phyloP scores from a whole-genome alignment of 2,329 filamentous ascomycete species.

The Fusarium sp. region DNA sequence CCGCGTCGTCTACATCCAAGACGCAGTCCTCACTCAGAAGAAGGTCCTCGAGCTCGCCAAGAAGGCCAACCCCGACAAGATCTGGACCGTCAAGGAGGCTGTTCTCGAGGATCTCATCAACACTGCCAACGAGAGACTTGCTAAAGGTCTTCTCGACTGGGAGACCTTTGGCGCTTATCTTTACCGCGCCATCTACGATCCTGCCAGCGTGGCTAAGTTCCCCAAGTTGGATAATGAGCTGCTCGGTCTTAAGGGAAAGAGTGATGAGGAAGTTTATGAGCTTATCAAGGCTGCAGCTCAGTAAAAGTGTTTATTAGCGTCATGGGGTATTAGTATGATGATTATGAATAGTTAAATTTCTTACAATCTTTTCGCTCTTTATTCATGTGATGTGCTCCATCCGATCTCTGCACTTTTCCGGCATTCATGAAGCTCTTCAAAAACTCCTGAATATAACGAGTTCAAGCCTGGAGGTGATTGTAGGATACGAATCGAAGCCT shows the following conservation, averaged over 20 bases:
- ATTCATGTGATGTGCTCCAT: too few relatives aligned
- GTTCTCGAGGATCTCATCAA: constrained; percentile 43
- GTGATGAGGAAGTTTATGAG: constrained; percentile 52
- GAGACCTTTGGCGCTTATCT: constrained; percentile 48
- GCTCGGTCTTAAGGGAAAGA: constrained; percentile 54
- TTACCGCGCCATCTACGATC: constrained; percentile 45
- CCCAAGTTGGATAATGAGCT: constrained; percentile 54
- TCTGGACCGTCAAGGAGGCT: constrained; percentile 55
- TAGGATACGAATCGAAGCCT: neutral
- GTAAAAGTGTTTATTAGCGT: neutral
- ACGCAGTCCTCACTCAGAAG: constrained; percentile 56
- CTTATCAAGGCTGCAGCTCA: constrained; percentile 37
- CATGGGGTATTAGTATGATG: neutral
- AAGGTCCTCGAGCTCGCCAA: constrained; percentile 57
- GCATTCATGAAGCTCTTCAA: neutral
- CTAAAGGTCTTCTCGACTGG: constrained; percentile 43
- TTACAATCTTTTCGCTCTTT: neutral
- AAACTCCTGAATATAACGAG: accelerated
- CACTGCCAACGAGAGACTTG: constrained; percentile 44
- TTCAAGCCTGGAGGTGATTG: neutral
- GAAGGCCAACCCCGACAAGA: constrained; percentile 55
- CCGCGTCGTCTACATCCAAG: constrained; percentile 55
- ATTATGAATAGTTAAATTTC: neutral
- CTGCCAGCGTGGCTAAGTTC: constrained; percentile 47
- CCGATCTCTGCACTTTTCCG: neutral